Conservation (phyloP, 495 filamentous ascomycete species). For the Talaromyces adpressus region DNA sequence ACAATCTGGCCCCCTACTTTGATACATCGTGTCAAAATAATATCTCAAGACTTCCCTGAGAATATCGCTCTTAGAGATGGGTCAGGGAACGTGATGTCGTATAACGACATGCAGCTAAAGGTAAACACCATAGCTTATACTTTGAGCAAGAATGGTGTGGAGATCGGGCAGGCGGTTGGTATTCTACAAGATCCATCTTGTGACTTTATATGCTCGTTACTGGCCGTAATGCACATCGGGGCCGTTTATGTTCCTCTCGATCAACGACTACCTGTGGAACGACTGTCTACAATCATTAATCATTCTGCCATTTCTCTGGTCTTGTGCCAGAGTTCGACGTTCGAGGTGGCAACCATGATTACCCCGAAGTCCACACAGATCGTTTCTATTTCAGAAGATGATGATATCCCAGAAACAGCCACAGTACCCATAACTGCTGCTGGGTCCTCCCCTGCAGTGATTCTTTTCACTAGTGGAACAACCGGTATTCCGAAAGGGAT, state of each 20-base stretch:
- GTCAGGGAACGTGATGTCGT: constrained; percentile 11
- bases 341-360: constrained; percentile 3
- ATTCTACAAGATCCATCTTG: constrained; percentile 19
- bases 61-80: constrained; percentile 16
- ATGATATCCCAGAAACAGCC: constrained; percentile 6
- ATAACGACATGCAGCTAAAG: constrained; percentile 7
- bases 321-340: neutral
- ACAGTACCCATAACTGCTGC: constrained; percentile 14
- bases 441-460: constrained; percentile 17
- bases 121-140: constrained; percentile 14
- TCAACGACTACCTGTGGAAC: constrained; percentile 20
- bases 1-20: constrained; percentile 27
- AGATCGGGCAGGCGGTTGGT: constrained; percentile 17
- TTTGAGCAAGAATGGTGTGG: constrained; percentile 12
- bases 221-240: constrained; percentile 44
- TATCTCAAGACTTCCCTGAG: constrained; percentile 9
- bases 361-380: constrained; percentile 1
- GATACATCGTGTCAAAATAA: constrained; percentile 24
- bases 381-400: constrained; percentile 1
- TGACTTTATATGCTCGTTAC: constrained; percentile 43
- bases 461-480: constrained; percentile 38
- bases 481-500: constrained; percentile 33
- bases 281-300: constrained; percentile 17
- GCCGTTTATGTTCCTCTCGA: constrained; percentile 49
- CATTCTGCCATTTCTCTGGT: constrained; percentile 14